phyloP scores from a whole-genome alignment of 495 filamentous ascomycete genomes.

The Podospora fimiseda region DNA sequence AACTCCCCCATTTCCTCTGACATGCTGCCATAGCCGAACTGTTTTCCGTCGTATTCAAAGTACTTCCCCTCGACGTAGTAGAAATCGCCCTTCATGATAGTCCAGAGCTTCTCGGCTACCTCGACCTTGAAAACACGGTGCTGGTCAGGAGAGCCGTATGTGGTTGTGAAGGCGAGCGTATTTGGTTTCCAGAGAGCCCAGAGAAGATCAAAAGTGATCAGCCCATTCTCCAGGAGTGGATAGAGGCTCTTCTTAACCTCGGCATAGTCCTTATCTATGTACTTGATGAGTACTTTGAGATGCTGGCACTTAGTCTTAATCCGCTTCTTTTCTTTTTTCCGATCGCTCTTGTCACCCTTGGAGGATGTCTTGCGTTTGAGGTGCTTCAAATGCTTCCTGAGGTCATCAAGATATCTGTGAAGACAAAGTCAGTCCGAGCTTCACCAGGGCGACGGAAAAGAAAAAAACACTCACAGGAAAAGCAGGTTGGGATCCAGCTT shows the following conservation, averaged over 20 bases:
- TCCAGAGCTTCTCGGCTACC: conserved; percentile 64
- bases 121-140: conserved; percentile 89
- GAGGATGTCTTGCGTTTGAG: conserved; percentile 49
- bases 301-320: conserved; percentile 61
- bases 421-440: conserved; percentile 6
- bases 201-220: conserved; percentile 83
- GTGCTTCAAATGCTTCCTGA: conserved; percentile 57
- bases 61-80: conserved; percentile 74
- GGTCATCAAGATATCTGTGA: conserved; percentile 63
- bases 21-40: conserved; percentile 47
- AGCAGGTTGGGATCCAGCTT: conserved; percentile 79
- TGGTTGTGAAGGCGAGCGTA: conserved; percentile 73
- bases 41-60: conserved; percentile 78
- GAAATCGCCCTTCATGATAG: conserved; percentile 70
- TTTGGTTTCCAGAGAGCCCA: conserved; percentile 94
- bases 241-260: conserved; percentile 75
- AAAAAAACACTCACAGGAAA: conserved; percentile 50
- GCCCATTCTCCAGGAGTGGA: conserved; percentile 73
- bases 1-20: conserved; percentile 73
- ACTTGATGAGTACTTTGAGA: conserved; percentile 71
- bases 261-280: conserved; percentile 75
- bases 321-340: conserved; percentile 56
- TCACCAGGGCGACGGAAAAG: background rate
- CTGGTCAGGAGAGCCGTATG: conserved; percentile 73
- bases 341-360: conserved; percentile 50